Evolutionary conservation across 2,329 filamentous ascomycete species (phyloP), one percentile per base, ranked within the genome.

Genomic region (Fusarium pseudocircinatum): DNA sequence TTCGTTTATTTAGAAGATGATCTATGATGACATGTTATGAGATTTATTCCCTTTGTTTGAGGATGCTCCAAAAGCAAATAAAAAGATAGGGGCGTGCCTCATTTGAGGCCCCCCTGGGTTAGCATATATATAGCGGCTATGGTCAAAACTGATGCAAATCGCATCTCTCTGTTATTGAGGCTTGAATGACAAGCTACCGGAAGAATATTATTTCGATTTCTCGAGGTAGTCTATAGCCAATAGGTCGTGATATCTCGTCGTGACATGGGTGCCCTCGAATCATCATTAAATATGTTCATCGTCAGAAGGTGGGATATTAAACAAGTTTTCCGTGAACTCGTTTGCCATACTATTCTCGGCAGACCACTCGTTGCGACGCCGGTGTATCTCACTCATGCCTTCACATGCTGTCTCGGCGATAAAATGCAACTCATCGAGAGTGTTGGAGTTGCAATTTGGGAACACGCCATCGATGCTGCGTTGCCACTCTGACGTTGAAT

Each of bases 381-480:
- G 70, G 56, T 89, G 82, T 37, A 84, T 79, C 76, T 84, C 81
- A 40, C 81, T 83, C 82, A 86, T 84, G 34, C 83, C 85, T 59
- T 82, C 80, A 66, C 81, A 84, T 8, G 84, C 83, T 60, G 79
- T 84, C 67, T 86, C 82, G 18, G 83, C 83, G 64, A 86, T 85
- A 53, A 81, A 80, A 60, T 85, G 83, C 64, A 86, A 78, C 67
- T 84, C 82, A 39, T 83, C 80, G n/a, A 85, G 80, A 13, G 84
- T 85, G 32, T 79, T 82, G 24, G 80, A 79, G 65, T 85, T 85
- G 72, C 81, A 82, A 73, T 86, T 86, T 32, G 80, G 79, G 64
- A 86, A 87, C 10, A 82, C 73, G 39, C 83, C 83, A 69, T 86
- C 84, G 63, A 86, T 82, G 61, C 82, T 82, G 60, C 79, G 80